Evolutionary conservation across 257 asterid species (phyloP).

Genomic region (Fraxinus anomala): DNA sequence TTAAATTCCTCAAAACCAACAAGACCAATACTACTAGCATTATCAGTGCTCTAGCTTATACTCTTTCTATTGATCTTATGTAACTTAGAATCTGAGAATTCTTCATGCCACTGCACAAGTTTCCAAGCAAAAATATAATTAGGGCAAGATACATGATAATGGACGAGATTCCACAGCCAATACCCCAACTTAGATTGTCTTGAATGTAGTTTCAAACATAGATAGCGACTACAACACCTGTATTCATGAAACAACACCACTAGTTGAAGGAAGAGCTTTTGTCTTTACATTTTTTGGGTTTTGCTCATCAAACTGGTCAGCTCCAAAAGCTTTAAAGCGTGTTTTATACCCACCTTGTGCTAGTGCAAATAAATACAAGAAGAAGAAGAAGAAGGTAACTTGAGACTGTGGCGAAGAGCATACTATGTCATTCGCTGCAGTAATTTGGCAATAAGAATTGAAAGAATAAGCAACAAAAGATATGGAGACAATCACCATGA

Average conservation of each 20-base stretch:
- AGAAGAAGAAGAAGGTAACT: slow-evolving; percentile 19
- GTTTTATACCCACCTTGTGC: slow-evolving; percentile 28
- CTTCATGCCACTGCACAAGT: too few species aligned
- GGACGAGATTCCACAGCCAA: slow-evolving; percentile 29
- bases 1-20: too few species aligned
- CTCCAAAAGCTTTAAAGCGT: slow-evolving; percentile 31
- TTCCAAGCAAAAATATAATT: slow-evolving; percentile 18
- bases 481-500: neutral
- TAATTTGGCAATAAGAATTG: slow-evolving; percentile 1
- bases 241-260: slow-evolving; percentile 21
- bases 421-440: neutral
- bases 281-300: slow-evolving; percentile 11
- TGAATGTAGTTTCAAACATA: slow-evolving; percentile 25
- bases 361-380: too few species aligned
- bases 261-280: slow-evolving; percentile 33
- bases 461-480: neutral
- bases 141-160: slow-evolving; percentile 20
- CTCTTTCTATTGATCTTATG: too few species aligned
- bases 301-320: slow-evolving; percentile 27
- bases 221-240: slow-evolving; percentile 11
- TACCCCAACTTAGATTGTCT: slow-evolving; percentile 30
- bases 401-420: slow-evolving; percentile 23
- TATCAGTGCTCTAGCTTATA: too few species aligned
- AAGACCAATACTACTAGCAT: too few species aligned
- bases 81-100: too few species aligned